These are phyloP conservation scores for Thielaviopsis musarum DNA, from an alignment of 2,329 filamentous ascomycete genomes.

Conservation along the genomic window DNA sequence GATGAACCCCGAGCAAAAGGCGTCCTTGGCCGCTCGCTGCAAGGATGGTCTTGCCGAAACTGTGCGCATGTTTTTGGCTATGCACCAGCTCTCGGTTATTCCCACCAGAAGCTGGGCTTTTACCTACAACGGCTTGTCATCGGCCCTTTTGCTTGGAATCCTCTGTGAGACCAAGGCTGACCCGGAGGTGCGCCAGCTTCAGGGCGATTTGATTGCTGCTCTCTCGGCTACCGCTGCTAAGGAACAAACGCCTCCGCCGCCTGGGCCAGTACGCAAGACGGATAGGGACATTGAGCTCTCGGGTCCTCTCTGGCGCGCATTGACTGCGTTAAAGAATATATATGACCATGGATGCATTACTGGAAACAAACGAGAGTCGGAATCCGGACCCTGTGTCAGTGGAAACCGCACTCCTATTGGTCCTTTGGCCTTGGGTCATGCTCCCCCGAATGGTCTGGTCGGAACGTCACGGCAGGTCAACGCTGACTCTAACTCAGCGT, in stretches of 20 bases:
- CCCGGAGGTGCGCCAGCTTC: conserved; percentile 44
- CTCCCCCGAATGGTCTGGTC: conserved; percentile 13
- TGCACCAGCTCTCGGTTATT: conserved; percentile 51
- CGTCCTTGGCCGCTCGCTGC: conserved; percentile 38
- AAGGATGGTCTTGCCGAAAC: conserved; percentile 47
- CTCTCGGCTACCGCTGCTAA: conserved; percentile 48
- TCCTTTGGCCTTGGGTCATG: conserved; percentile 14
- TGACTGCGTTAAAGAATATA: conserved; percentile 46
- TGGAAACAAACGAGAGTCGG: conserved; percentile 33
- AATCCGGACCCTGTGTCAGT: conserved; percentile 28
- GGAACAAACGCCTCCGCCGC: conserved; percentile 36
- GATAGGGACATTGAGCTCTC: conserved; percentile 46
- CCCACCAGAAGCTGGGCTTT: conserved; percentile 52
- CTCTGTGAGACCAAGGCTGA: conserved; percentile 46
- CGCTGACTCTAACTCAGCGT: conserved; percentile 42
- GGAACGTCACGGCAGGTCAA: conserved; percentile 21
- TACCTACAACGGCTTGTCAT: conserved; percentile 50
- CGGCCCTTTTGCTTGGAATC: conserved; percentile 46
- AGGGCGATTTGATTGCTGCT: conserved; percentile 46
- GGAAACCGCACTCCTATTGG: conserved; percentile 27
- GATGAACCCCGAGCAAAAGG: conserved; percentile 35
- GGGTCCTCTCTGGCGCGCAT: conserved; percentile 41
- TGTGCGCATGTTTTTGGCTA: conserved; percentile 50
- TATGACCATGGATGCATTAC: conserved; percentile 47
- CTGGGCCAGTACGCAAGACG: conserved; percentile 32